Evolutionary conservation across 352 stramenopile genomes (phyloP).

Genomic region (Phytophthora tentaculata): DNA sequence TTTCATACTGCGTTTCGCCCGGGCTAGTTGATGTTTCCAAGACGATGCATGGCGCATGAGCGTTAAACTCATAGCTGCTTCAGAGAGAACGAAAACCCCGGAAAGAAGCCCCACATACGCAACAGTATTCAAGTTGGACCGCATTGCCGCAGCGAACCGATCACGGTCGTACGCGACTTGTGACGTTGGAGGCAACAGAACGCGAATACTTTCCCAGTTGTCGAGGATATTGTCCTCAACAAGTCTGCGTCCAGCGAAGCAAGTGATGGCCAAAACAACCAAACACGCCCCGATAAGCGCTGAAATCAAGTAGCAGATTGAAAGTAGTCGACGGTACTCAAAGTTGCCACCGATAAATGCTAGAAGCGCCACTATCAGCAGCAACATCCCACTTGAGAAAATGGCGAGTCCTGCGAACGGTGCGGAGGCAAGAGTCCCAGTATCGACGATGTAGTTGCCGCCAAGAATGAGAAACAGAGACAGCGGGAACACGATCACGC

Average conservation of each 20-base stretch:
- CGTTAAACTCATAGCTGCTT: slow-evolving; percentile 56
- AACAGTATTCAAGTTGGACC: slow-evolving; percentile 60
- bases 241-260: slow-evolving; percentile 52
- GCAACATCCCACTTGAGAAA: slow-evolving; percentile 57
- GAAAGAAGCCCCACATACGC: slow-evolving; percentile 67
- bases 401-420: slow-evolving; percentile 79
- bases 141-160: slow-evolving; percentile 61
- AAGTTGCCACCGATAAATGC: slow-evolving; percentile 75
- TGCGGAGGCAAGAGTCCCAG: slow-evolving; percentile 60
- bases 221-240: slow-evolving; percentile 62
- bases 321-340: slow-evolving; percentile 81
- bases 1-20: slow-evolving; percentile 59
- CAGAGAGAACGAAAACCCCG: slow-evolving; percentile 62
- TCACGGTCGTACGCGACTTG: slow-evolving; percentile 72
- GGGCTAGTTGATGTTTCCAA: slow-evolving; percentile 63
- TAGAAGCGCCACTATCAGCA: slow-evolving; percentile 65
- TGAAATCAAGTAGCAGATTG: slow-evolving; percentile 69
- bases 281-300: slow-evolving; percentile 54
- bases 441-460: slow-evolving; percentile 79
- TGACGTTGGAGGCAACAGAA: slow-evolving; percentile 73
- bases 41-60: slow-evolving; percentile 59
- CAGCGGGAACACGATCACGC: slow-evolving; percentile 66
- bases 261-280: slow-evolving; percentile 63
- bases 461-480: slow-evolving; percentile 72
- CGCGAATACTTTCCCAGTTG: slow-evolving; percentile 65